Evolutionary conservation across 2,329 filamentous ascomycete species (phyloP).

Genomic region (Drechslerella stenobrocha): DNA sequence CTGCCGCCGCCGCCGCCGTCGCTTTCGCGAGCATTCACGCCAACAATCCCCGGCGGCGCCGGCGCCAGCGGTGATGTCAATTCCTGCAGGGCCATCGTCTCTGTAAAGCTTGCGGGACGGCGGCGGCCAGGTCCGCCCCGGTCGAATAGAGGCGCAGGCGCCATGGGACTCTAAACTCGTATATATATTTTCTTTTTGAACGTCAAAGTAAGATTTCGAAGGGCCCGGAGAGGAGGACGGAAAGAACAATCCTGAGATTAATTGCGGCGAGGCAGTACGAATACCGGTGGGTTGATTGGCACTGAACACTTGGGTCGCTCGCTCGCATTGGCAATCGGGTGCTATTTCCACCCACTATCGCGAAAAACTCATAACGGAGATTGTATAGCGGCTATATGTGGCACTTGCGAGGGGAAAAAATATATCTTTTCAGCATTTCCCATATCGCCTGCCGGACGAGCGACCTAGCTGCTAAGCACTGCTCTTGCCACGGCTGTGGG

Average conservation of each 20-base stretch:
- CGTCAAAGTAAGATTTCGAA: no score
- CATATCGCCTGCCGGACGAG: no score
- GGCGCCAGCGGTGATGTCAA: conserved; percentile 35
- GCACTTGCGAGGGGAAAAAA: no score
- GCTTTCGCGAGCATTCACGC: conserved; percentile 9
- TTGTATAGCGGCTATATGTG: no score
- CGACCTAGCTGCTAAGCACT: background rate
- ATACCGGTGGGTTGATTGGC: no score
- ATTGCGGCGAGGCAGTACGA: no score
- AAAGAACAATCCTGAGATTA: conserved; percentile 5
- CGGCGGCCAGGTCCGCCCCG: background rate
- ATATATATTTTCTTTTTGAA: background rate
- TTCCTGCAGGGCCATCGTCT: conserved; percentile 46
- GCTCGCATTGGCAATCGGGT: background rate
- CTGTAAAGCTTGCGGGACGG: conserved; percentile 40
- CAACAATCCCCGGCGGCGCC: conserved; percentile 32
- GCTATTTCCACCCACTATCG: no score
- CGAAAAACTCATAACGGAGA: no score
- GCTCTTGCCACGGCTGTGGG: background rate
- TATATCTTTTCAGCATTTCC: no score
- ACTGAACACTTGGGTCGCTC: background rate
- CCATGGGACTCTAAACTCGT: background rate
- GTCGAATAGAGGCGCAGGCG: background rate
- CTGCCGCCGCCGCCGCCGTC: conserved; percentile 13
- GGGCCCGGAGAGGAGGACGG: background rate